phyloP scores from a whole-genome alignment of 441 rosid species.

The Brassica balearica region DNA sequence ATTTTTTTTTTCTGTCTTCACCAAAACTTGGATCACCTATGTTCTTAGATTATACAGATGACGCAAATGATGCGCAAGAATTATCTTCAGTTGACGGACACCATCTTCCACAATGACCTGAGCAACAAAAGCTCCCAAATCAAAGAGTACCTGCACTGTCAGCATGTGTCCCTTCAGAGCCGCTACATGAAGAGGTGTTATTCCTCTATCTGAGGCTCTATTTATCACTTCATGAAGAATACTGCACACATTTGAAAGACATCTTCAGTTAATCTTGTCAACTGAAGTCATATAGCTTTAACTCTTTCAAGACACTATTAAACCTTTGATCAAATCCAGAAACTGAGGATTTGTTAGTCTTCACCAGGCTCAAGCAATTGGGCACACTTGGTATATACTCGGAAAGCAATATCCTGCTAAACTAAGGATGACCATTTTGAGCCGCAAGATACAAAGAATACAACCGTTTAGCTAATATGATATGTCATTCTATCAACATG shows the following conservation, averaged over 20 bases:
- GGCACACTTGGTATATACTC: no score
- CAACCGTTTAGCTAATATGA: no score
- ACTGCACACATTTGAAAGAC: conserved; percentile 45
- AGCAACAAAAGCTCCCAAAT: conserved; percentile 79
- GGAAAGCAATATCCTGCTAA: no score
- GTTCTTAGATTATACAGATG: no score
- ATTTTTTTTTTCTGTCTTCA: no score
- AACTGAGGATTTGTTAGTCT: conserved; percentile 15
- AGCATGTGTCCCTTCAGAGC: conserved; percentile 88
- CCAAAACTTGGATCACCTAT: no score
- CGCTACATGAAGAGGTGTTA: conserved; percentile 92
- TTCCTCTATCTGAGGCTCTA: conserved; percentile 87
- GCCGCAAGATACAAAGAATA: no score
- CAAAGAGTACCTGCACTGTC: conserved; percentile 77
- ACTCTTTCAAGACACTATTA: neutral
- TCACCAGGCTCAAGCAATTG: no score
- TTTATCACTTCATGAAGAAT: conserved; percentile 69
- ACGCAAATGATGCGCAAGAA: no score
- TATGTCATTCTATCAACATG: no score
- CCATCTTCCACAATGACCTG: conserved; percentile 71
- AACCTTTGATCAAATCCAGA: conserved; percentile 70
- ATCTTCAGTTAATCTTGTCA: conserved; percentile 19
- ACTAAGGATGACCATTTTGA: no score
- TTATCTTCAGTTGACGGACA: no score
- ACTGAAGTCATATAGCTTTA: neutral